phyloP scores from a whole-genome alignment of 2,329 filamentous ascomycete species.

The Cladophialophora bantiana region DNA sequence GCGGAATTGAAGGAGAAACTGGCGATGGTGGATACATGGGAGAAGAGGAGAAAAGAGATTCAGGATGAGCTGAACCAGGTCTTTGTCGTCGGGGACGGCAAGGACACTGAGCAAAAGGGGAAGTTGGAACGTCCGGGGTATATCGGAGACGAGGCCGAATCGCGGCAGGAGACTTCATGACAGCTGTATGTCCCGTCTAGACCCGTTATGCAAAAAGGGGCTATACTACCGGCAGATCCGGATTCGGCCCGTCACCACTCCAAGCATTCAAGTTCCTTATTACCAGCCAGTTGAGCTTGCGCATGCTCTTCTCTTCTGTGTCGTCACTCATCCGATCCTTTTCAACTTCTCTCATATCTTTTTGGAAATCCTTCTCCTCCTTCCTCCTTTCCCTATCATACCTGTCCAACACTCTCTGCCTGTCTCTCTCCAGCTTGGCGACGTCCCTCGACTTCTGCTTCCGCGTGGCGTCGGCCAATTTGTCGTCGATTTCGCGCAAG shows the following conservation, averaged over 20 bases:
- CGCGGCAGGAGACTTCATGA: neutral
- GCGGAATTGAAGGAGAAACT: conserved; percentile 81
- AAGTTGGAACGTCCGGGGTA: neutral
- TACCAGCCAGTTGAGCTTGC: conserved; percentile 24
- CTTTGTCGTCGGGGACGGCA: conserved; percentile 57
- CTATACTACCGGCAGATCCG: conserved; percentile 4
- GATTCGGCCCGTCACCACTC: conserved; percentile 4
- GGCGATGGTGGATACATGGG: conserved; percentile 83
- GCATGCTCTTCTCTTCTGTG: conserved; percentile 25
- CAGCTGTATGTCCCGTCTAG: neutral
- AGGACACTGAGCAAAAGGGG: neutral
- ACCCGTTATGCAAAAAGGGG: neutral
- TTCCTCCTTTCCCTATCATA: conserved; percentile 15
- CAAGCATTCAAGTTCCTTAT: conserved; percentile 14
- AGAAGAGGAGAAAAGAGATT: conserved; percentile 77
- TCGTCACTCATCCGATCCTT: conserved; percentile 15
- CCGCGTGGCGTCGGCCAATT: conserved; percentile 13
- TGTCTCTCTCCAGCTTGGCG: conserved; percentile 12
- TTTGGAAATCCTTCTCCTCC: conserved; percentile 15
- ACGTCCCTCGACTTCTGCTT: conserved; percentile 14
- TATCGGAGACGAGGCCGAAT: neutral
- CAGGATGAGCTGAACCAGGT: conserved; percentile 77
- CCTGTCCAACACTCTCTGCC: conserved; percentile 3
- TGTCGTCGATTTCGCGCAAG: conserved; percentile 10
- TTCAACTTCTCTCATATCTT: conserved; percentile 16